A percentile compares a stretch with the other conserved stretches of the same genome.
These are phyloP conservation scores for Desmodesmus armatus DNA, from an alignment of 139 green algal genomes.

Conservation along the genomic window DNA sequence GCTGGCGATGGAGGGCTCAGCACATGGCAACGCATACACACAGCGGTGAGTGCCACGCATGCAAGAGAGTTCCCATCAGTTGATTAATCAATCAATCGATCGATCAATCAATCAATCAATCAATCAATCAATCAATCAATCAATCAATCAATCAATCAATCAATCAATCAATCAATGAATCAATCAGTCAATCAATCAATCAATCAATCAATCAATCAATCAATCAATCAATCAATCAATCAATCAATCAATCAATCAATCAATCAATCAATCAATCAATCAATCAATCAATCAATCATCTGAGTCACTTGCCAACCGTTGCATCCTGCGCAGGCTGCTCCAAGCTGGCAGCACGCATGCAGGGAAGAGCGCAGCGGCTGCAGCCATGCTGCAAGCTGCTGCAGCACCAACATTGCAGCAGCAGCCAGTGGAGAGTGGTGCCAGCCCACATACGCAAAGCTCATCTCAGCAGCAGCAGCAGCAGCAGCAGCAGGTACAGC, in stretches of 20 bases:
- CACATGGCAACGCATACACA: slow-evolving; percentile 45
- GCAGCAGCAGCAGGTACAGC: slow-evolving; percentile 17
- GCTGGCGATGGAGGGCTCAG: slow-evolving; percentile 52
- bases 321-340: slow-evolving; percentile 12
- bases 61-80: background rate
- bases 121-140: background rate
- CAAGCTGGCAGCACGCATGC: slow-evolving; percentile 17
- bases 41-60: background rate
- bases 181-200: background rate
- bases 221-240: background rate
- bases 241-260: background rate
- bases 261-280: background rate
- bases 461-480: slow-evolving; percentile 4
- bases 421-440: no score
- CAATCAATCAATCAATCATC: background rate
- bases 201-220: background rate
- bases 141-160: background rate
- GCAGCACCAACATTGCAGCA: background rate
- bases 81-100: background rate
- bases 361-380: background rate
- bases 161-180: background rate
- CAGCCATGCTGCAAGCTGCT: slow-evolving; percentile 1
- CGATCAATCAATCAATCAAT: background rate
- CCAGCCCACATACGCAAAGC: background rate
- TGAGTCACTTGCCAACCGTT: background rate